Conservation (phyloP, 2,329 filamentous ascomycete species). For the Talaromyces marneffei region DNA sequence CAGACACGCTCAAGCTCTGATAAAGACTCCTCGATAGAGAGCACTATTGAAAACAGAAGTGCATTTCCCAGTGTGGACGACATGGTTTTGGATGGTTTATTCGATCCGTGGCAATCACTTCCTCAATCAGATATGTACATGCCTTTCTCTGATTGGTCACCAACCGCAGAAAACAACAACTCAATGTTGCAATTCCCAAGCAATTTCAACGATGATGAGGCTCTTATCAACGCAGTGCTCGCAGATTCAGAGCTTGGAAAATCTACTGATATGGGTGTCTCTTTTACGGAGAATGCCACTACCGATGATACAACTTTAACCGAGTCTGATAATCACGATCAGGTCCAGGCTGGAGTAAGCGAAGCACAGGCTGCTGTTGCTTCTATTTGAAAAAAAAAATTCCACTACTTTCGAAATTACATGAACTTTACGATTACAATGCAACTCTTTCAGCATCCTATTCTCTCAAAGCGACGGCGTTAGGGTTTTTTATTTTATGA, state of each 20-base stretch:
- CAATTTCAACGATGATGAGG: constrained; percentile 22
- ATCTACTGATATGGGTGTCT: not conserved
- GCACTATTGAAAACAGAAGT: not conserved
- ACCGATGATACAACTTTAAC: not conserved
- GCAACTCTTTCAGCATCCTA: not conserved
- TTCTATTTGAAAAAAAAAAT: not conserved
- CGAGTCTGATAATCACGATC: not conserved
- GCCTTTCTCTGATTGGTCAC: constrained; percentile 13
- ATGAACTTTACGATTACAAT: not conserved
- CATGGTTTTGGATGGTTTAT: constrained; percentile 7
- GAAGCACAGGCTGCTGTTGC: constrained; percentile 4
- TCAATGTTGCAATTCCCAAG: constrained; percentile 11
- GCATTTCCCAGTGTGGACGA: constrained; percentile 8
- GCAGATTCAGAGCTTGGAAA: constrained; percentile 30
- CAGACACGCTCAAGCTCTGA: not conserved
- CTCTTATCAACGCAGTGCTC: constrained; percentile 33
- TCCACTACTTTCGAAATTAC: not conserved
- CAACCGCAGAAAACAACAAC: constrained; percentile 18
- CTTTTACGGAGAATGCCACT: not conserved
- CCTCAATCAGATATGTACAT: constrained; percentile 11
- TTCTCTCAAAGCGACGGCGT: constrained; percentile 11
- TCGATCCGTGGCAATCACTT: constrained; percentile 12
- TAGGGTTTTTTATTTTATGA: not conserved
- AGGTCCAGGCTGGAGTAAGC: not conserved
- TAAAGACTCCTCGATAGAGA: not conserved